phyloP scores from a whole-genome alignment of 75 land plant species.

The Adiantum capillusveneris region DNA sequence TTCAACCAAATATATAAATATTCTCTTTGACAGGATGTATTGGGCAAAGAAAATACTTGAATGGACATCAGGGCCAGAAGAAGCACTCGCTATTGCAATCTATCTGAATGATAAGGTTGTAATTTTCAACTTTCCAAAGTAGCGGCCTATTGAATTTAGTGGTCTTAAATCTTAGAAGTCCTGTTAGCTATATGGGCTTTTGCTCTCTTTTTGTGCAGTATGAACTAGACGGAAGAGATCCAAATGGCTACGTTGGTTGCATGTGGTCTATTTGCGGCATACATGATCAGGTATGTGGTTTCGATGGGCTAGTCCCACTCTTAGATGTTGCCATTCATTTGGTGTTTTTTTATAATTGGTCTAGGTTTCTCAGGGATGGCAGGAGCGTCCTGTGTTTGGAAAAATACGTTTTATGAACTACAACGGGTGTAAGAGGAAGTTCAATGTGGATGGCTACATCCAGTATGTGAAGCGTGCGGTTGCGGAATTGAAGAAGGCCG shows the following conservation, averaged over 20 bases:
- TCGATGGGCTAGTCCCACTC: no score
- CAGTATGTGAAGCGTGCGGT: slow-evolving; percentile 60
- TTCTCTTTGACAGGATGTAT: slow-evolving; percentile 71
- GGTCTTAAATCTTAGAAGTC: no score
- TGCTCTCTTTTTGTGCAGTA: slow-evolving; percentile 24
- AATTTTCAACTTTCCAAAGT: no score
- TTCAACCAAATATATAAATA: background rate
- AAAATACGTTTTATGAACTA: slow-evolving; percentile 97
- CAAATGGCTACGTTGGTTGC: slow-evolving; percentile 98
- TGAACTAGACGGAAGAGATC: slow-evolving; percentile 98
- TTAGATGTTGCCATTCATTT: background rate
- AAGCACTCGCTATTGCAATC: slow-evolving; percentile 81
- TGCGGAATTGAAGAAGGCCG: slow-evolving; percentile 58
- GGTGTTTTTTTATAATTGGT: background rate
- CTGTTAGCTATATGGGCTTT: no score
- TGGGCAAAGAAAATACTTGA: slow-evolving; percentile 99
- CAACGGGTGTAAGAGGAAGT: slow-evolving; percentile 95
- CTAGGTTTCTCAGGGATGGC: slow-evolving; percentile 68
- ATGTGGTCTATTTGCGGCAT: slow-evolving; percentile 99
- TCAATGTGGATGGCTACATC: slow-evolving; percentile 96
- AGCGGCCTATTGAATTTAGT: no score
- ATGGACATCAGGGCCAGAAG: slow-evolving; percentile 92
- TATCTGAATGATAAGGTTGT: slow-evolving; percentile 98
- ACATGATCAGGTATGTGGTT: slow-evolving; percentile 78
- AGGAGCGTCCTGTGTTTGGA: slow-evolving; percentile 93